A percentile compares a stretch with the other conserved stretches of the same genome.
phyloP scores from a whole-genome alignment of 2,329 filamentous ascomycete species.

The Phaeosphaeria sp. region DNA sequence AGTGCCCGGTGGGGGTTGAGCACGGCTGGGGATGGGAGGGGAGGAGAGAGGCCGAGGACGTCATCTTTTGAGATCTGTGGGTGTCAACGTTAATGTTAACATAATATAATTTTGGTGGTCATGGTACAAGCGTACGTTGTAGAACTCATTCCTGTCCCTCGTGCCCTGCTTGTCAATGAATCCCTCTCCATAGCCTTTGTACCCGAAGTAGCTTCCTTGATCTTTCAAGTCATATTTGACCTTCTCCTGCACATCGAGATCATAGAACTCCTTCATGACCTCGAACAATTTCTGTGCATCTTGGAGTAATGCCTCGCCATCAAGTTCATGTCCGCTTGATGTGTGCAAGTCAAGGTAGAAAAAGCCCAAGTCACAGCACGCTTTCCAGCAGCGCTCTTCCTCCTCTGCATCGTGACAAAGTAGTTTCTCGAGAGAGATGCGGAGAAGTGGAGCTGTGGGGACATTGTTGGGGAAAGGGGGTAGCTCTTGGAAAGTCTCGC shows the following conservation, averaged over 20 bases:
- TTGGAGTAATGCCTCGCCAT: constrained; percentile 50
- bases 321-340: constrained; percentile 8
- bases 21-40: constrained; percentile 53
- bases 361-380: constrained; percentile 60
- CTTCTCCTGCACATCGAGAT: constrained; percentile 59
- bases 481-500: constrained; percentile 36
- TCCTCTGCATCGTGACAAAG: constrained; percentile 44
- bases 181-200: constrained; percentile 56
- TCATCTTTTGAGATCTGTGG: constrained; percentile 59
- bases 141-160: constrained; percentile 61
- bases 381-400: constrained; percentile 47
- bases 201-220: constrained; percentile 60
- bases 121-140: constrained; percentile 53
- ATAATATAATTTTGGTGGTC: no score
- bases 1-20: constrained; percentile 45
- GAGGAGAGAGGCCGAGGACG: constrained; percentile 49
- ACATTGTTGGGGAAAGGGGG: constrained; percentile 52
- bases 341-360: constrained; percentile 61
- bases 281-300: constrained; percentile 56
- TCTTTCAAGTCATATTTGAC: constrained; percentile 60
- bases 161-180: constrained; percentile 58
- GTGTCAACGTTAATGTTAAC: no score
- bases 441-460: constrained; percentile 49
- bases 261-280: constrained; percentile 56
- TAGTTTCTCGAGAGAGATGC: constrained; percentile 51